Evolutionary conservation across 139 green algal genomes (phyloP), one percentile per base, ranked within the genome.

Genomic region (Chlamydomonas asymmetrica): DNA sequence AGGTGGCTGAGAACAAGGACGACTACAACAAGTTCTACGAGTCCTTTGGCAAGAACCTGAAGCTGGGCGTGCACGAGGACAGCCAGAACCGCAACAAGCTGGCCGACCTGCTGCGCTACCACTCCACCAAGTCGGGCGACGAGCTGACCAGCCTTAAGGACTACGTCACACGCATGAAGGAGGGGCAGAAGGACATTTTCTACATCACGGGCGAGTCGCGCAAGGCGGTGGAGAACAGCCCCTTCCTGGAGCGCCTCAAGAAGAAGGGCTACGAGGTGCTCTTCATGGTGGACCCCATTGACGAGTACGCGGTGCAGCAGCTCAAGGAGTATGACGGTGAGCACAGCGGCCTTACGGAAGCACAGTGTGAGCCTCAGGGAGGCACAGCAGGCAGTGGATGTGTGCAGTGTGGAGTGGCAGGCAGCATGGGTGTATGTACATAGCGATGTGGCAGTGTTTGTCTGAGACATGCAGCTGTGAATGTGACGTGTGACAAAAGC

Each of bases 21-120:
- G 97, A 99, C 88, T 99, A 98, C 87, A 83, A 73, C 82, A 99
- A 99, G 89, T 99, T 99, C 85, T 99, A 98, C 66, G 97, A 99
- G 89, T 79, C 95, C 25, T 99, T 99, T 72, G 91, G 88, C 87
- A 99, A 99, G 96, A 99, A 99, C 89, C 79, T 99, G 32, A 99
- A 99, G 96, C 93, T 99, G 63, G 90, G 92, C 54, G 93, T 99
- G 56, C 96, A 99, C 81, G 92, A 98, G 84, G 96, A 99, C 85
- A 88, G 71, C 35, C 90, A 96, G 76, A 99, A 99, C 91, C 84
- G 97, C 67, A 59, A 88, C 84, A 99, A 99, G 93, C 88, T 99
- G 74, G 93, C 97, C 20, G 97, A 99, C 52, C 91, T 99, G 64
- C 81, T 99, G 71, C 86, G 96, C 61, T 95, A 91, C 81, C 83